Percentiles rank a stretch among this genome's conserved stretches.
Conservation (phyloP, 768 basidiomycete genomes). For the Peribolospora kevripleyi region DNA sequence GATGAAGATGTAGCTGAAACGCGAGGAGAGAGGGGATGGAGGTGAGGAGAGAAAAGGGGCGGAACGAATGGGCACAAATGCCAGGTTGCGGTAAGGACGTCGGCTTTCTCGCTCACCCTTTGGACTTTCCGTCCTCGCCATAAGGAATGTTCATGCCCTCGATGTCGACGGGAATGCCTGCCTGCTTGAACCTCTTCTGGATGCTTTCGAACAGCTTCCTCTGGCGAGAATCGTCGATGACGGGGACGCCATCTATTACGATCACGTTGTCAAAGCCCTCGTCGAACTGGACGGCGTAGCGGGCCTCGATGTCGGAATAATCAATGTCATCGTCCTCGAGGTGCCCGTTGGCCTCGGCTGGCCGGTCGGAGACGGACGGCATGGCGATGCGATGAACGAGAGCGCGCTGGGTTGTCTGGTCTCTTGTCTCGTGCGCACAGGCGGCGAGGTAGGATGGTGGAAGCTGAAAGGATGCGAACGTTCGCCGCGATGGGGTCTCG, state of each 20-base stretch:
- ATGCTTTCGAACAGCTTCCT: conserved; percentile 61
- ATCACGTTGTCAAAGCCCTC: conserved; percentile 74
- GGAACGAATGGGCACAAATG: conserved; percentile 10
- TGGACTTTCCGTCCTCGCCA: conserved; percentile 62
- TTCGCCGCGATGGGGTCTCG: no score
- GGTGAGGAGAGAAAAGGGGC: conserved; percentile 9
- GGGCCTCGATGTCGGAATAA: conserved; percentile 66
- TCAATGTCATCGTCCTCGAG: conserved; percentile 44
- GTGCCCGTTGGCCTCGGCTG: conserved; percentile 1
- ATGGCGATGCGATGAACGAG: no score
- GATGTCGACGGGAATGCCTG: conserved; percentile 48
- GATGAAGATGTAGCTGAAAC: conserved; percentile 49
- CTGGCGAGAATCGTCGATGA: conserved; percentile 58
- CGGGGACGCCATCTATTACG: conserved; percentile 66
- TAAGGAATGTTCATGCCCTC: conserved; percentile 71
- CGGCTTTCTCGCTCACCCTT: conserved; percentile 38
- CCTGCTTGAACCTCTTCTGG: conserved; percentile 56
- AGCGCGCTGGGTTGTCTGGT: no score
- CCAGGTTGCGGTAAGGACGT: conserved; percentile 6
- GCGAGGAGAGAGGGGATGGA: not conserved
- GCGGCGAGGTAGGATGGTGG: no score
- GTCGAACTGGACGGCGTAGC: conserved; percentile 63
- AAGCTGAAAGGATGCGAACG: no score
- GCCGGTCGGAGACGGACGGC: not conserved
- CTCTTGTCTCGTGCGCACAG: no score